These are phyloP conservation scores for Hypoxylon fragiforme DNA, from an alignment of 495 filamentous ascomycete genomes.

Conservation along the genomic window DNA sequence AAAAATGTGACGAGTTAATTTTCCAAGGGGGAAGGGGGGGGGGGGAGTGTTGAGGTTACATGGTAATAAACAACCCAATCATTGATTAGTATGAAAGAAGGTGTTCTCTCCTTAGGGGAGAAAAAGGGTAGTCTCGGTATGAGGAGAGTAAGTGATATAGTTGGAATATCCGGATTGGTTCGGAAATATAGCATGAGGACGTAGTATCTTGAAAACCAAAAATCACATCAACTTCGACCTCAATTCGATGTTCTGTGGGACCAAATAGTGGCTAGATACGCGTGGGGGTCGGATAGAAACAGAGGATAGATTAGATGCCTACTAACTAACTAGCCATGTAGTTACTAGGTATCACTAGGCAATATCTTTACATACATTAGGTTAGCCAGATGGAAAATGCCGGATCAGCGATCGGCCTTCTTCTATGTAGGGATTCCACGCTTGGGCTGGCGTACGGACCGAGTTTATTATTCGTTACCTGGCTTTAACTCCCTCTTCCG, in stretches of 20 bases:
- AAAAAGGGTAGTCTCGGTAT: conserved; percentile 26
- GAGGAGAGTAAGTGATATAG: conserved; percentile 10
- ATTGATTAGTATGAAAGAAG: conserved; percentile 2
- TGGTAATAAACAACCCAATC: conserved; percentile 17
- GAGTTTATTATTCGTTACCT: conserved; percentile 20
- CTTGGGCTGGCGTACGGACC: conserved; percentile 22
- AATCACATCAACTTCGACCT: conserved; percentile 23
- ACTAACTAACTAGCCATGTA: too few species aligned
- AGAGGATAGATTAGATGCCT: too few species aligned
- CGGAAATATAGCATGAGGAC: too few species aligned
- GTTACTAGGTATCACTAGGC: too few species aligned
- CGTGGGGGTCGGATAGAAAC: conserved; percentile 23
- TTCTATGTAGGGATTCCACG: too few species aligned
- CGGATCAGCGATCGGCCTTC: conserved; percentile 12
- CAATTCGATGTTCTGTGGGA: conserved; percentile 13
- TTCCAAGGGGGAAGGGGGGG: not conserved
- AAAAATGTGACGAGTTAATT: conserved; percentile 32
- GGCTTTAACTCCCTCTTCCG: conserved; percentile 11
- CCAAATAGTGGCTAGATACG: conserved; percentile 28
- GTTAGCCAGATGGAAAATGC: too few species aligned
- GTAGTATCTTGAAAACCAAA: conserved; percentile 25
- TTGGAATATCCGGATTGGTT: conserved; percentile 30
- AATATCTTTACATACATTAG: too few species aligned
- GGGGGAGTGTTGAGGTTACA: too few species aligned
- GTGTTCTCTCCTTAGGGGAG: conserved; percentile 2